These are phyloP conservation scores for Nidularia sp. DNA, from an alignment of 768 basidiomycete genomes.

Conservation along the genomic window DNA sequence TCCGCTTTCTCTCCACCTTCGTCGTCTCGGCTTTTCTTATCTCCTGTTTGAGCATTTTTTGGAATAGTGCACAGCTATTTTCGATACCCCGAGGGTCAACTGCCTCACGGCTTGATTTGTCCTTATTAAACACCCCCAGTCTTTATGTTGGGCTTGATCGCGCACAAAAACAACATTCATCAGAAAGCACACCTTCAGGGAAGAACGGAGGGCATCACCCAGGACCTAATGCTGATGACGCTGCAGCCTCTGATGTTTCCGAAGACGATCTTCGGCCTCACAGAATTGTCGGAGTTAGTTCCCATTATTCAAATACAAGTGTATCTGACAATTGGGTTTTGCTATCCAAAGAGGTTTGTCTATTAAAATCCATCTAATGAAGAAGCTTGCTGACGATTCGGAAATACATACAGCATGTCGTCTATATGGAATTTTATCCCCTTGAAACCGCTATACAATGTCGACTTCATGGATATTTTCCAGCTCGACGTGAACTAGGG, in stretches of 20 bases:
- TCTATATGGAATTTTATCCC: background rate
- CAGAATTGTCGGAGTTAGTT: background rate
- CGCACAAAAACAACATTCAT: background rate
- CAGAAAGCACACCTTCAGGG: background rate
- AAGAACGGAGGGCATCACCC: background rate
- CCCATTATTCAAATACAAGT: background rate
- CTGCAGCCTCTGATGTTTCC: background rate
- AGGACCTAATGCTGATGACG: background rate
- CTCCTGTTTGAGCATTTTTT: background rate
- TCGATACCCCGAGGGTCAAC: background rate
- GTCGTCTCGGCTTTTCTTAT: background rate
- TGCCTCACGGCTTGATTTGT: background rate
- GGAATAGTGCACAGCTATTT: background rate
- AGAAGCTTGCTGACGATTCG: background rate
- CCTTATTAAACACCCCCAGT: background rate
- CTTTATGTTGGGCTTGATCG: background rate
- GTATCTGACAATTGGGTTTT: background rate
- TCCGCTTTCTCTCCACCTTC: background rate
- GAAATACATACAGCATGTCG: background rate
- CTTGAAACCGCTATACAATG: background rate
- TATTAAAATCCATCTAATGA: background rate
- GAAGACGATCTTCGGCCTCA: background rate
- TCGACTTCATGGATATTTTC: background rate
- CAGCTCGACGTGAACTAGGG: background rate
- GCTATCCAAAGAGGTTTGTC: background rate